Base-by-base conservation (phyloP, 1,139 yeast genomes). In the Yamadazyma conglobata region DNA sequence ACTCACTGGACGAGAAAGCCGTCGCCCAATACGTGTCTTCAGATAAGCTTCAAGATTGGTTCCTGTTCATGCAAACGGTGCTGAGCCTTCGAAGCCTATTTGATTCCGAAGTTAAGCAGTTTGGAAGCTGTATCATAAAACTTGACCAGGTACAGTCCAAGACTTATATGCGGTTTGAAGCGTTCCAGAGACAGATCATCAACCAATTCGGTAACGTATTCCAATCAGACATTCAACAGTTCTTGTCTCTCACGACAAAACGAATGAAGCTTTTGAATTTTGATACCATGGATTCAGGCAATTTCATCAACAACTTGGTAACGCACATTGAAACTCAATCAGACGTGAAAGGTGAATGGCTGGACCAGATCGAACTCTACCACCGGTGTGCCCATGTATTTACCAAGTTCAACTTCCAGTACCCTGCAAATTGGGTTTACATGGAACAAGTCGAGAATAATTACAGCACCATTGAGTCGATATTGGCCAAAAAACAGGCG, bases 371-470 rank as follows among this genome's bases (percentile, higher is more conserved):
- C 9, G 31, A 34, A 1, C 22, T 49, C 5, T 57, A 64, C 37
- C 44, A 54, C 22, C 43, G 48, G 4, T 74, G 79, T 3, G 84
- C 80, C 35, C 50, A 48, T 2, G 40, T 68, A 1, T 54, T 83
- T 10, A 40, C 32, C 3, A 37, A 31, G 14, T 37, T 39, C 16
- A 33, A 28, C 12, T 43, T 60, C 43, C 64, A 63, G 23, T 70
- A 77, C 33, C 74, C 81, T 0, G 29, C 52, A 0, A 68, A 69
- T 16, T 83, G 91, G 86, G 41, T 79, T 1, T 74, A 62, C 47
- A 62, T 64, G 25, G 93, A 83, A 27, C 93, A 84, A 43, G 43
- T 86, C 2, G 79, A 75, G 16, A 66, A 62, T 34, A 76, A 73
- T 32, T 51, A 70, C 36, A 50, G 63, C 1, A 62, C 74, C 5